Base-by-base conservation (phyloP, 2,329 filamentous ascomycete genomes). In the Arthroderma uncinatum region DNA sequence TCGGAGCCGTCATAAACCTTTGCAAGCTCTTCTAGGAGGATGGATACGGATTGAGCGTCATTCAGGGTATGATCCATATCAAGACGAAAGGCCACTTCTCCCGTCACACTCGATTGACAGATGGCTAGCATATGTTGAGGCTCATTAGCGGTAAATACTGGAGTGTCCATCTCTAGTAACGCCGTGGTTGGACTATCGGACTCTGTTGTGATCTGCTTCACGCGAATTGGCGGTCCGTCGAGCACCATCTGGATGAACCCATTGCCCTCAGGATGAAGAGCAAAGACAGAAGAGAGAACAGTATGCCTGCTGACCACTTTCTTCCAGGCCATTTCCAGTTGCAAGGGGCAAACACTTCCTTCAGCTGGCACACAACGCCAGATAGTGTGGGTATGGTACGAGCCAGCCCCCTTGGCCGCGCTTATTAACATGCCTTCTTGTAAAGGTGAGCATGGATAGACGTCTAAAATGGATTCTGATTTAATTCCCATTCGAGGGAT, bases 21-120 rank as follows among this genome's bases (percentile, higher is more conserved):
- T 2, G 62, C 64, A 1, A 74, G 61, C 54, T 75, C 73, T 3
- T 64, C 62, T 4, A 73, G 61, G 5, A 75, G 59, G 48, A 72
- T 70, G 2, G 69, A 64, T 23, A 75, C 67, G 0, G 73, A 75
- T 23, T 66, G 69, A 0, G 72, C 74, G 60, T 76, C 74, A 58
- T 66, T 70, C 53, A 75, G 70, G 12, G 69, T 68, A 59, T 76
- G 74, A 58, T 68, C 75, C 53, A 76, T 68, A 40, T 76, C 73
- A 2, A 75, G 60, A 10, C 44, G 12, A 23, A 21, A 42, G 10
- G 9, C 21, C 9, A 16, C 39, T 4, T 8, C 39, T 5, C 39
- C 39, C 28, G 28, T 30, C 28, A 4, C 7, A 7, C 28, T 7
- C n/a, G n/a, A n/a, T 30, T 62, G 65, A 59, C 69, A 73, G 12